These are phyloP conservation scores for Microstegium vimineum DNA, from an alignment of 176 grass and related monocot species.

Conservation along the genomic window DNA sequence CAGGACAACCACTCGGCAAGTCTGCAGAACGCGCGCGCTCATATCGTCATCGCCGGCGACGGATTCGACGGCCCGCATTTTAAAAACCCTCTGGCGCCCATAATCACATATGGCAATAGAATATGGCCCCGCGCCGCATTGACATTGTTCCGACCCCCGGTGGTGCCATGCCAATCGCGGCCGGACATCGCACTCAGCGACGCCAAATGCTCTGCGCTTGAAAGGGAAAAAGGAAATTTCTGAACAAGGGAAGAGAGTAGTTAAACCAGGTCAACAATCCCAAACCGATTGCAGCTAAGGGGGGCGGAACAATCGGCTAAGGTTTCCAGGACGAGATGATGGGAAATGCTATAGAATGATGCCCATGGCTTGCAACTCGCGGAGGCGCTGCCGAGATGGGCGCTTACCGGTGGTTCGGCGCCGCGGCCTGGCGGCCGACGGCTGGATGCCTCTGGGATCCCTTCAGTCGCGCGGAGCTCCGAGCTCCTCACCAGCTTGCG, in stretches of 20 bases:
- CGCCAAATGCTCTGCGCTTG: slow-evolving; percentile 8
- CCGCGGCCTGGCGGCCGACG: slow-evolving; percentile 14
- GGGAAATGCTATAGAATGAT: neutral
- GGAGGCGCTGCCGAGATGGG: neutral
- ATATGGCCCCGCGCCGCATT: neutral
- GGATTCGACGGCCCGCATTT: slow-evolving; percentile 15
- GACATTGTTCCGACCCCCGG: neutral
- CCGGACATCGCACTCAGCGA: neutral
- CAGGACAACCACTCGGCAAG: slow-evolving; percentile 20
- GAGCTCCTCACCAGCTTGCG: neutral
- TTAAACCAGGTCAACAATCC: slow-evolving; percentile 16
- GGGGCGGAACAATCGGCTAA: too few relatives aligned
- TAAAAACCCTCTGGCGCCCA: slow-evolving; percentile 30
- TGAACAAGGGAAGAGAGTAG: neutral
- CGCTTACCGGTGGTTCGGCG: slow-evolving; percentile 22
- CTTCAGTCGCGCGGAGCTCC: slow-evolving; percentile 1
- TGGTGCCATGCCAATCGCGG: neutral
- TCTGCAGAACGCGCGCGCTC: slow-evolving; percentile 10
- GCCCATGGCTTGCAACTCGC: neutral
- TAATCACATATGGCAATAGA: slow-evolving; percentile 32
- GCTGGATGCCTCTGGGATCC: neutral
- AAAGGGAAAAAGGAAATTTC: neutral
- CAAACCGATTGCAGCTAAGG: neutral
- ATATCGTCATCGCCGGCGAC: slow-evolving; percentile 35
- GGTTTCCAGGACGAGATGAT: neutral